Percentiles rank a stretch among this genome's conserved stretches.
Evolutionary conservation across 176 grass and related monocot species (phyloP).

Genomic region (Leersia perrieri): DNA sequence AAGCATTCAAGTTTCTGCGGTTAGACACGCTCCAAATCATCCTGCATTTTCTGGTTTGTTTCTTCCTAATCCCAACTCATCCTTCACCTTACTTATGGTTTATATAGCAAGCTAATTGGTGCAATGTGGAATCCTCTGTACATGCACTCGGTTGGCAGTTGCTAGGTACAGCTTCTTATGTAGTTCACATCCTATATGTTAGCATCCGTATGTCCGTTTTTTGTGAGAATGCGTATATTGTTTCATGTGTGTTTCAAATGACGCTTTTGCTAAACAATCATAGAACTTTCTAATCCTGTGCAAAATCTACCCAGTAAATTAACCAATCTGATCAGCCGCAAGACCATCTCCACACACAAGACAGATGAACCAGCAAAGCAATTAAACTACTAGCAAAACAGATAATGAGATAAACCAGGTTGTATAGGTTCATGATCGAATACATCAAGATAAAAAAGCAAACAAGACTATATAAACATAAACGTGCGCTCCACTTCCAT

Average conservation of each 20-base stretch:
- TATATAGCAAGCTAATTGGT: not conserved
- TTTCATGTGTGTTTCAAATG: conserved; percentile 7
- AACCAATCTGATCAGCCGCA: too few relatives aligned
- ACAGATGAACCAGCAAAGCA: too few relatives aligned
- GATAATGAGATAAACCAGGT: too few relatives aligned
- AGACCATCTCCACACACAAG: too few relatives aligned
- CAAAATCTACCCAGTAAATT: too few relatives aligned
- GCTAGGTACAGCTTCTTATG: not conserved
- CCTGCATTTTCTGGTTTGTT: conserved; percentile 60
- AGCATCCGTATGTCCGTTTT: not conserved
- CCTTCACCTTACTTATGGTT: not conserved
- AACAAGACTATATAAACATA: too few relatives aligned
- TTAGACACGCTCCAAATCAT: conserved; percentile 60
- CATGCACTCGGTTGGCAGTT: not conserved
- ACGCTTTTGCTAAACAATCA: not conserved
- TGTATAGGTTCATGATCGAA: too few relatives aligned
- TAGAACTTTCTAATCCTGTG: too few relatives aligned
- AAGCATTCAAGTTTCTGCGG: conserved; percentile 68
- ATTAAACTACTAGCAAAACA: too few relatives aligned
- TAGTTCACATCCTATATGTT: conserved; percentile 9
- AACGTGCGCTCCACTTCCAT: too few relatives aligned
- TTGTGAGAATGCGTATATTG: not conserved
- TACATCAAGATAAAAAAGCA: too few relatives aligned
- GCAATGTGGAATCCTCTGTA: not conserved
- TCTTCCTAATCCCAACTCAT: not conserved